Conservation (phyloP, 2,329 filamentous ascomycete genomes). For the Sclerotinia trifoliorum region DNA sequence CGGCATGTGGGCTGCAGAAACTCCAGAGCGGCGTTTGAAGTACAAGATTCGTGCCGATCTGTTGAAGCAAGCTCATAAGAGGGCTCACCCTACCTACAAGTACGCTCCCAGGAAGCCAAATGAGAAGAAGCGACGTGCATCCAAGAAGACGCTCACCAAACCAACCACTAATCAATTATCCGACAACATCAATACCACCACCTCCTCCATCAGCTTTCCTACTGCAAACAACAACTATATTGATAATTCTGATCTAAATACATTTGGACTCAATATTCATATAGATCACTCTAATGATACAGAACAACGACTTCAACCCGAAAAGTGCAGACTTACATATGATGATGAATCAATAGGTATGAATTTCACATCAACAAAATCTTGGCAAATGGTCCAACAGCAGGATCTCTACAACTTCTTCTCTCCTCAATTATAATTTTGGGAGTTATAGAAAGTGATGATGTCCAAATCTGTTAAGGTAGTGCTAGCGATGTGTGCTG, state of each 20-base stretch:
- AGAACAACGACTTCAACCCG: not conserved
- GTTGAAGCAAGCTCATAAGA: not conserved
- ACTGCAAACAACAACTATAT: not conserved
- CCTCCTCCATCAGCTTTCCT: not conserved
- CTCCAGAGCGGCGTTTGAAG: not conserved
- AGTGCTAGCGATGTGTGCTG: conserved; percentile 26
- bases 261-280: not conserved
- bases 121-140: conserved; percentile 12
- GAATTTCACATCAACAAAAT: not conserved
- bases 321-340: not conserved
- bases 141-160: too few relatives aligned
- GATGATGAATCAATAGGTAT: not conserved
- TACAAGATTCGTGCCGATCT: conserved; percentile 8
- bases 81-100: conserved; percentile 3
- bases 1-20: conserved; percentile 18
- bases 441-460: conserved; percentile 27
- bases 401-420: not conserved
- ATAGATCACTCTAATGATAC: not conserved
- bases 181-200: not conserved
- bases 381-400: not conserved
- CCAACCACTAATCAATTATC: too few relatives aligned
- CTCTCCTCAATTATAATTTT: conserved; percentile 12
- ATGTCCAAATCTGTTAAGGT: conserved; percentile 32
- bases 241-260: not conserved
- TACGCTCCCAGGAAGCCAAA: conserved; percentile 13